Conservation (phyloP, 257 asterid species). For the Solanum etuberosum region DNA sequence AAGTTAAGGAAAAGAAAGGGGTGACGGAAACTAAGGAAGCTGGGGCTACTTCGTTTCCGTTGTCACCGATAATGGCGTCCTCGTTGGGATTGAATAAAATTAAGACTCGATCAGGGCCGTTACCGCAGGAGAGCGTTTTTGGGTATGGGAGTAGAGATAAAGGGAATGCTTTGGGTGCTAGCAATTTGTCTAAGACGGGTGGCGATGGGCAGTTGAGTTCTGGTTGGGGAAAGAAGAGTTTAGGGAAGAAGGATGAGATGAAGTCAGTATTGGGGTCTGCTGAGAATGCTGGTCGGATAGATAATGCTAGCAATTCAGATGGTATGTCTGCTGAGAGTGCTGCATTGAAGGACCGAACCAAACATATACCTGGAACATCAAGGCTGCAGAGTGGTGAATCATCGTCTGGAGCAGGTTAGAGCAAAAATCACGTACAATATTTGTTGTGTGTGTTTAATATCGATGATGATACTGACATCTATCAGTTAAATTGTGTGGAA, state of each 20-base stretch:
- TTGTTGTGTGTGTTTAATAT: not conserved
- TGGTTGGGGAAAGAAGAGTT: constrained; percentile 13
- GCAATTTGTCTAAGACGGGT: constrained; percentile 65
- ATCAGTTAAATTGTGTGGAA: not conserved
- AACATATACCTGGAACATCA: constrained; percentile 53
- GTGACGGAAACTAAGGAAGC: constrained; percentile 17
- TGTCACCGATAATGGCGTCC: constrained; percentile 89
- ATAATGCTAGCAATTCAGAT: constrained; percentile 44
- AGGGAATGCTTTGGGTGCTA: constrained; percentile 61
- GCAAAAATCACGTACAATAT: not conserved
- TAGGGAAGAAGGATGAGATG: constrained; percentile 10
- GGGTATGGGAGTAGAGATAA: constrained; percentile 66
- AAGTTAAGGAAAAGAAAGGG: constrained; percentile 33
- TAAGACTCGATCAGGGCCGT: constrained; percentile 98
- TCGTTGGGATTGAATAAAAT: constrained; percentile 92
- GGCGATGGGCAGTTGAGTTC: constrained; percentile 22
- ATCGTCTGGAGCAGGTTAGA: constrained; percentile 67
- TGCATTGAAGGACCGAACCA: constrained; percentile 68
- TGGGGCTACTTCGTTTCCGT: constrained; percentile 22
- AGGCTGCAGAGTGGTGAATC: constrained; percentile 72
- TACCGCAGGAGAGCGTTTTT: constrained; percentile 95
- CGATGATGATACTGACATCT: not conserved
- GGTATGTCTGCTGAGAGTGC: constrained; percentile 7
- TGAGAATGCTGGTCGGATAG: constrained; percentile 1
- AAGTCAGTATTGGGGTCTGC: constrained; percentile 8